phyloP scores from a whole-genome alignment of 164 flowering plant species.

The Cinnamomum micranthum region DNA sequence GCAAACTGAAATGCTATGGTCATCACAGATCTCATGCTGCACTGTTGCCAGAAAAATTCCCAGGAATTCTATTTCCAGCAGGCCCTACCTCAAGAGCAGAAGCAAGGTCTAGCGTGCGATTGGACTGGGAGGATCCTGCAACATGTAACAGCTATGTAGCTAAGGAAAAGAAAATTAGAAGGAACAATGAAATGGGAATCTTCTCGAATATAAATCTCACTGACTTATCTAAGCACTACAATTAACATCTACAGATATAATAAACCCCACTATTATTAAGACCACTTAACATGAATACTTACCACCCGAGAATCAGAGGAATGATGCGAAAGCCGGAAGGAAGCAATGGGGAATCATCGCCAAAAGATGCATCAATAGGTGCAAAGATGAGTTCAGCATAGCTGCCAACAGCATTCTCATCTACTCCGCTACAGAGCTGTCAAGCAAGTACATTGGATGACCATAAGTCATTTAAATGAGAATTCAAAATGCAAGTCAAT shows the following conservation, averaged over 20 bases:
- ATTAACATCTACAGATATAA: background rate
- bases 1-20: conserved; percentile 98
- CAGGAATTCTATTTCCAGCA: conserved; percentile 53
- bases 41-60: conserved; percentile 37
- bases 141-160: background rate
- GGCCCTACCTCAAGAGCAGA: conserved; percentile 90
- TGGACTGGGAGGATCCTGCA: conserved; percentile 86
- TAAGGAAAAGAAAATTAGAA: background rate
- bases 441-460: background rate
- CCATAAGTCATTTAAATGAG: background rate
- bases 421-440: conserved; percentile 92
- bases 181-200: background rate
- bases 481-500: background rate
- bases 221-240: background rate
- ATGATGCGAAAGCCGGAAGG: conserved; percentile 98
- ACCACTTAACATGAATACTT: background rate
- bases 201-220: background rate
- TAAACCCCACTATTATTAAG: background rate
- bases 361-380: conserved; percentile 92
- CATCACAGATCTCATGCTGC: conserved; percentile 80
- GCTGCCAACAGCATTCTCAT: conserved; percentile 89
- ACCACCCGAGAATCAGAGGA: conserved; percentile 80
- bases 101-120: conserved; percentile 95
- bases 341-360: conserved; percentile 93
- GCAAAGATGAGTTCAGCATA: conserved; percentile 97